These are phyloP conservation scores for Entrophospora sp. DNA, from an alignment of 192 early-diverging fungal species.

Conservation along the genomic window DNA sequence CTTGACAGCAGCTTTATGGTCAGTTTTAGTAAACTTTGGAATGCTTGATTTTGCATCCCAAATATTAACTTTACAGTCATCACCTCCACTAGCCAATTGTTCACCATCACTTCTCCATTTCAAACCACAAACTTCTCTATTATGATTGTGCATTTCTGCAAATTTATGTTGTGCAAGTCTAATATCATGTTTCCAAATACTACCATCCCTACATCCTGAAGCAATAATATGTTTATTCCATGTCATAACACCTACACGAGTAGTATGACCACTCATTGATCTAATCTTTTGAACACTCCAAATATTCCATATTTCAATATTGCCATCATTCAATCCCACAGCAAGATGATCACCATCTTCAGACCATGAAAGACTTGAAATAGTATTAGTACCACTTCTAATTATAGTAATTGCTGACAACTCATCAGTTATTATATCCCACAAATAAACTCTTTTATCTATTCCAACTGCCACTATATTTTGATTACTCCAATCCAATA, in stretches of 20 bases:
- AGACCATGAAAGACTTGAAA: slow-evolving; percentile 77
- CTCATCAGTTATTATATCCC: slow-evolving; percentile 73
- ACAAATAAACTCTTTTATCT: slow-evolving; percentile 79
- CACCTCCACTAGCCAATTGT: slow-evolving; percentile 86
- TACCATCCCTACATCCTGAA: slow-evolving; percentile 81
- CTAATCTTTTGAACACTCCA: slow-evolving; percentile 65
- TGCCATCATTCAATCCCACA: slow-evolving; percentile 69
- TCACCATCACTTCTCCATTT: slow-evolving; percentile 75
- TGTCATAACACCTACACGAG: slow-evolving; percentile 74
- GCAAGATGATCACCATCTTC: slow-evolving; percentile 54
- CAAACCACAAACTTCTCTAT: slow-evolving; percentile 77
- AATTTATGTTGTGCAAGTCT: slow-evolving; percentile 77
- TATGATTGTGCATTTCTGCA: slow-evolving; percentile 62
- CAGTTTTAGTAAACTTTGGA: slow-evolving; percentile 62
- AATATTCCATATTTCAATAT: slow-evolving; percentile 87
- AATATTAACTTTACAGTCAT: slow-evolving; percentile 86
- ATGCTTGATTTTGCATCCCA: slow-evolving; percentile 67
- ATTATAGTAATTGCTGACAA: slow-evolving; percentile 35
- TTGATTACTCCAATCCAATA: slow-evolving; percentile 81
- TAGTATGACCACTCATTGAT: slow-evolving; percentile 72
- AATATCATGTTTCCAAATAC: slow-evolving; percentile 92
- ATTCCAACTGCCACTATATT: slow-evolving; percentile 85
- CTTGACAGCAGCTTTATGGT: slow-evolving; percentile 88
- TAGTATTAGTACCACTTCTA: slow-evolving; percentile 28
- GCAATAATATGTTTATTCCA: slow-evolving; percentile 81